These are phyloP conservation scores for Chrysanthemum seticuspe DNA, from an alignment of 129 eudicot species.

Conservation along the genomic window DNA sequence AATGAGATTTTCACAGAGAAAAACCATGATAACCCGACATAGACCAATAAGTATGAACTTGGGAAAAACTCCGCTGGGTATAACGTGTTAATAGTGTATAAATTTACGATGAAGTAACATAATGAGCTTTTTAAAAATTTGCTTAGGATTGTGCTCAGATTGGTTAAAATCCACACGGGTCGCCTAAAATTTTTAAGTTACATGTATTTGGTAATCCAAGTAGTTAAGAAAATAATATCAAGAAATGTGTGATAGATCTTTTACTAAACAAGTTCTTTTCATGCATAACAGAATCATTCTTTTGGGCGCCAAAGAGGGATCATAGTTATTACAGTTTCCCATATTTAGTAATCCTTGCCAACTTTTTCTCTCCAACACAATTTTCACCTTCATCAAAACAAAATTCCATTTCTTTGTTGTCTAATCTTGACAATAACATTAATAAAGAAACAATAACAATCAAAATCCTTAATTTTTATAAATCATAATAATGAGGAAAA, in stretches of 20 bases:
- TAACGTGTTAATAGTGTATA: too few species aligned
- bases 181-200: not conserved
- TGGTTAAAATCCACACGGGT: too few species aligned
- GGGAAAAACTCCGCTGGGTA: too few species aligned
- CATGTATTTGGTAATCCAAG: not conserved
- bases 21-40: too few species aligned
- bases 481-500: conserved; percentile 16
- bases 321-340: conserved; percentile 16
- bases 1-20: too few species aligned
- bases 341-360: conserved; percentile 22
- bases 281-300: conserved; percentile 19
- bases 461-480: not conserved
- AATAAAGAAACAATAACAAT: conserved; percentile 11
- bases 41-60: too few species aligned
- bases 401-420: not conserved
- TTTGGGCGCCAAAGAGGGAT: conserved; percentile 33
- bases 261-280: conserved; percentile 16
- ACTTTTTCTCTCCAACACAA: conserved; percentile 28
- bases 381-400: conserved; percentile 13
- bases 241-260: not conserved
- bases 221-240: not conserved
- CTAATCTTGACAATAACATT: not conserved
- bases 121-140: too few species aligned
- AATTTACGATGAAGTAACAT: too few species aligned
- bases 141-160: too few species aligned